Evolutionary conservation across 495 filamentous ascomycete species (phyloP), one percentile per base, ranked within the genome.

Genomic region (Aspergillus egyptiacus): DNA sequence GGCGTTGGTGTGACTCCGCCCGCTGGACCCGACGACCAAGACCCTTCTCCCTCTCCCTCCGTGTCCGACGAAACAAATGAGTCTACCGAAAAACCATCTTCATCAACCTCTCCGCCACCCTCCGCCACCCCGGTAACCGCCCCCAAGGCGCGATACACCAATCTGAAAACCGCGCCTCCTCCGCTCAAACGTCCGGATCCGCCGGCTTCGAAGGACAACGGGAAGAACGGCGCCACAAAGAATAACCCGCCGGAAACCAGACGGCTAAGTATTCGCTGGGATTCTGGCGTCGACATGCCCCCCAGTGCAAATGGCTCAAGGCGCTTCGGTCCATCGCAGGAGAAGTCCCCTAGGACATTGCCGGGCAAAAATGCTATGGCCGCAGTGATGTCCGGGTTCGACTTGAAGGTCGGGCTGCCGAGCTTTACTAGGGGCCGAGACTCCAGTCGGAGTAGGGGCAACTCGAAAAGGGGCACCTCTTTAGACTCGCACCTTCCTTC

Each of bases 401-500:
- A 70, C 37, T 54, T 64, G 9, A 60, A 57, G 14, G 50, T 68
- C 34, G 61, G 66, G 5, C 61, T 67, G 11, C 58, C 58, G 57
- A 67, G 64, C 53, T 65, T 72, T 45, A 50, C 60, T 25, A 63
- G 69, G 35, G 66, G 69, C 1, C 53, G 66, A 53, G 72, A 73
- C 30, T 61, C 67, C 6, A 68, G 63, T 37, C 65, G 69, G 8
- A 68, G 63, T 37, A 64, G 69, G 8, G 69, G 77, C 46, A 71
- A 72, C 42, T 77, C 79, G 20, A 56, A 70, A 23, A 53, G 69
- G 2, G 77, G 74, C 1, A 65, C 73, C 22, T 72, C 66, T n/a
- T 68, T 75, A 46, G 83, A 86, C 58, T 84, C 80, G 9, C 78
- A 73, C 48, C 84, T 83, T 36, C 80, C 85, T 22, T 75, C 27